Percentiles rank a stretch among this genome's conserved stretches.
Evolutionary conservation across 768 basidiomycete genomes (phyloP).

Genomic region (Podaxis pistillaris): DNA sequence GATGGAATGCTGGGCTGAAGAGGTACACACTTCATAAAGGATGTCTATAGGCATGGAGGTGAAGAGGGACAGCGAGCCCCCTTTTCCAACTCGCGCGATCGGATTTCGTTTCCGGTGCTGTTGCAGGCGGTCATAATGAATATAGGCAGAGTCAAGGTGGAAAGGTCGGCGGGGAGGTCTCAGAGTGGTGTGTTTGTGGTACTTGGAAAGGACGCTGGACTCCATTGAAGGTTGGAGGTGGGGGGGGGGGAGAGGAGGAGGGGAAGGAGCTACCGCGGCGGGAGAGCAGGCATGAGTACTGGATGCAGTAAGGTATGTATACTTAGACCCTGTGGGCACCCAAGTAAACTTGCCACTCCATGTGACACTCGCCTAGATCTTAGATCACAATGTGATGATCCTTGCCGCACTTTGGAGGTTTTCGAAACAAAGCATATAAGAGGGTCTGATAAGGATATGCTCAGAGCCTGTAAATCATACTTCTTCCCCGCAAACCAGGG

Average conservation of each 20-base stretch:
- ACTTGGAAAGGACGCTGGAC: not conserved
- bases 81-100: not conserved
- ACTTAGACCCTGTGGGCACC: not conserved
- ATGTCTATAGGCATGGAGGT: conserved; percentile 29
- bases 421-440: not conserved
- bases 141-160: conserved; percentile 2
- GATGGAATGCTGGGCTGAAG: not conserved
- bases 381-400: not conserved
- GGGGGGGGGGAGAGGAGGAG: not conserved
- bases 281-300: not conserved
- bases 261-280: not conserved
- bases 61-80: conserved; percentile 20
- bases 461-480: not conserved
- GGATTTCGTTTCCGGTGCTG: not conserved
- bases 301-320: conserved; percentile 5
- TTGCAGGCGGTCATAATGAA: conserved; percentile 8
- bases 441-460: not conserved
- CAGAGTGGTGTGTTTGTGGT: not conserved
- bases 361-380: conserved; percentile 7
- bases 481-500: not conserved
- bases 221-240: not conserved
- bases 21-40: conserved; percentile 28
- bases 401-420: not conserved
- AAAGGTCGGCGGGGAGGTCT: not conserved
- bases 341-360: not conserved